These are phyloP conservation scores for Trametes sanguinea DNA, from an alignment of 768 basidiomycete genomes.

Conservation along the genomic window DNA sequence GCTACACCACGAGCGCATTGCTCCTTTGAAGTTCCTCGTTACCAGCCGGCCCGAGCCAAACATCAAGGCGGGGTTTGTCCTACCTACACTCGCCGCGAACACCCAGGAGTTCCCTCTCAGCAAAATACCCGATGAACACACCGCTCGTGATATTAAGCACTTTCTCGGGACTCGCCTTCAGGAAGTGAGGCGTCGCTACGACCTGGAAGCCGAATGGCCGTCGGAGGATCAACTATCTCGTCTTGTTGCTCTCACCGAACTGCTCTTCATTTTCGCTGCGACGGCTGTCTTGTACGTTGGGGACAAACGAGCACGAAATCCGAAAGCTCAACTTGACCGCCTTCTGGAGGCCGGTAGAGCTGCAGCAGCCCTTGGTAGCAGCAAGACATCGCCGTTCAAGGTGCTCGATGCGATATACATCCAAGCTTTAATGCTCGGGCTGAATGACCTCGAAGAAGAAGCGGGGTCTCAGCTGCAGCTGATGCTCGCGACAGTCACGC, in stretches of 20 bases:
- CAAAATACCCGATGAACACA: background rate
- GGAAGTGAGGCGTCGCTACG: background rate
- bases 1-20: background rate
- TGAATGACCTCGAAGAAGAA: no score
- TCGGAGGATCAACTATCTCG: background rate
- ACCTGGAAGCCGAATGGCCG: background rate
- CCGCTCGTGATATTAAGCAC: background rate
- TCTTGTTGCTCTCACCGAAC: background rate
- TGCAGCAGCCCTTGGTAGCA: background rate
- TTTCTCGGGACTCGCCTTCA: background rate
- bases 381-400: background rate
- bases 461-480: no score
- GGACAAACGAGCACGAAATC: slow-evolving; percentile 1
- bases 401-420: slow-evolving; percentile 23
- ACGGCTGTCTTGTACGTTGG: slow-evolving; percentile 24
- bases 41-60: slow-evolving; percentile 18
- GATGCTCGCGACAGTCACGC: no score
- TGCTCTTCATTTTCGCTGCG: slow-evolving; percentile 28
- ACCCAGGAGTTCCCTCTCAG: background rate
- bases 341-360: background rate
- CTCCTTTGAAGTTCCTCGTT: slow-evolving; percentile 18
- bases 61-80: background rate
- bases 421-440: no score
- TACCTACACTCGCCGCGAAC: background rate
- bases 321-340: background rate